Evolutionary conservation across 345 rosid genomes (phyloP).

Genomic region (Acer saccharum): DNA sequence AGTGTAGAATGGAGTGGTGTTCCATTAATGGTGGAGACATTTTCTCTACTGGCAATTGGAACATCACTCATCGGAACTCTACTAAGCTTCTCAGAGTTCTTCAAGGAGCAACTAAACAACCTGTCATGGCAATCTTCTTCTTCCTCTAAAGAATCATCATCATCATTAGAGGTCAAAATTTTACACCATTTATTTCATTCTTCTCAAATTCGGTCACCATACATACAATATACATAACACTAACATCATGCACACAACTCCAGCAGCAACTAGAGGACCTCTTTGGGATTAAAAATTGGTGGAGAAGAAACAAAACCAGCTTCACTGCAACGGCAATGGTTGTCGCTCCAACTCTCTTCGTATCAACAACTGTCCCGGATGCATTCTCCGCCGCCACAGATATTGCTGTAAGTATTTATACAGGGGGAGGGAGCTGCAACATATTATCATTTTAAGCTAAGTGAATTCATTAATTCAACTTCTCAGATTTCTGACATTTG

Average conservation of each 20-base stretch:
- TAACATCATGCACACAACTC: not conserved
- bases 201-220: not conserved
- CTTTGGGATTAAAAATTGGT: conserved; percentile 29
- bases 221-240: not conserved
- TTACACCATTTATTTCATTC: too few relatives aligned
- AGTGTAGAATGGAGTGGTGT: conserved; percentile 60
- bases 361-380: conserved; percentile 58
- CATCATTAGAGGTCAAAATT: not conserved
- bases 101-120: conserved; percentile 57
- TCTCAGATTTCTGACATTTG: not conserved
- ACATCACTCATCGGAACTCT: conserved; percentile 62
- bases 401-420: conserved; percentile 48
- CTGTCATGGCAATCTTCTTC: conserved; percentile 16
- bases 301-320: conserved; percentile 43
- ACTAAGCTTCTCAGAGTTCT: conserved; percentile 63
- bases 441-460: too few relatives aligned
- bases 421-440: too few relatives aligned
- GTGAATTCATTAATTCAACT: too few relatives aligned
- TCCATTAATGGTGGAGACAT: conserved; percentile 58
- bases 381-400: conserved; percentile 71
- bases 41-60: conserved; percentile 66
- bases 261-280: conserved; percentile 24
- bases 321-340: conserved; percentile 48
- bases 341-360: conserved; percentile 50
- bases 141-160: conserved; percentile 7